Base-by-base conservation (phyloP, 345 rosid genomes). In the Garcia nutans region DNA sequence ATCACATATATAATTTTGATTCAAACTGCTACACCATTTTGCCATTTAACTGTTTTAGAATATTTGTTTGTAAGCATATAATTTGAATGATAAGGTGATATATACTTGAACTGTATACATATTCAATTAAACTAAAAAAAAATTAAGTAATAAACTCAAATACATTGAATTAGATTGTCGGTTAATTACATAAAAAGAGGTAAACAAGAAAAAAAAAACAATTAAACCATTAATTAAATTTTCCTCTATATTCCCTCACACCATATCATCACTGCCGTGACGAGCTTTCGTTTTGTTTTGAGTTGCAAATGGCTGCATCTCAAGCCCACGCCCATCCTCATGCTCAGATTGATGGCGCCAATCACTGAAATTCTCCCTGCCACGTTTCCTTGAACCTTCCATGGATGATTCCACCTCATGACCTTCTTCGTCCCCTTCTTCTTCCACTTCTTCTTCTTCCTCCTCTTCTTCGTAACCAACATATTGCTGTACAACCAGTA, bases 401-500 rank as follows among this genome's bases (percentile, higher is more conserved):
- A 8, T 9, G 12, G 49, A 19, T 5, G 66, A 52, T 42, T 19
- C 75, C 2, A 54, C 1, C 7, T 0, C 31, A 19, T 7, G 9
- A 37, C 33, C 7, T 1, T 12, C 44, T 2, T 12, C 20, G 1
- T 65, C 47, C 7, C 50, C 69, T 8, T 28, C 71, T 1, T 2
- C 16, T 5, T 49, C n/a, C 2, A 2, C 56, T 16, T 11, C 44
- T 1, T 65, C 49, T 1, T 69, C 68, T 11, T 45, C 70, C 0
- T 5, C 77, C 0, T 5, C 77, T n/a, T 33, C 74, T 2, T 11
- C 60, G 9, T 67, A 54, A 2, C 76, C 76, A 68, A 0, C 15
- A 62, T 89, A 85, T 62, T 85, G 91, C 37, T 92, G 93, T 66
- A 92, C 73, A 26, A 90, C 93, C 24, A 90, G 87, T 61, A 90